Conservation (phyloP, 163 green algal genomes). For the Scenedesmus sp. region DNA sequence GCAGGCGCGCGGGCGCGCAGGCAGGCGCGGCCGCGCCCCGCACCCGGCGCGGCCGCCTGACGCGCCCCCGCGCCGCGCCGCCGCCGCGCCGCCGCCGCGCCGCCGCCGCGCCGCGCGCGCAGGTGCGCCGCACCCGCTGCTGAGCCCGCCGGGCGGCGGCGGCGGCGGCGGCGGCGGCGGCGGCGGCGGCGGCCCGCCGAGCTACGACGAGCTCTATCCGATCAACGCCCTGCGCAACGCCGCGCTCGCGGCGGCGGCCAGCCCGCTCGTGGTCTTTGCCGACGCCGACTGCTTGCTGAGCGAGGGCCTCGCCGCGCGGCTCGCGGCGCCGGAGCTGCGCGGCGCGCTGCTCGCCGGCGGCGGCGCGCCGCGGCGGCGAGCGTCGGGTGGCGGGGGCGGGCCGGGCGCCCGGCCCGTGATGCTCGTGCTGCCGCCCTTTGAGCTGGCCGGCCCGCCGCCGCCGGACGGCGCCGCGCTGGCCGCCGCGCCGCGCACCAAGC, state of each 20-base stretch:
- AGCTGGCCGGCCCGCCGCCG: conserved; percentile 19
- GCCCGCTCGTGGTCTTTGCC: conserved; percentile 47
- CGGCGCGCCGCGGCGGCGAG: neutral
- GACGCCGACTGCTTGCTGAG: conserved; percentile 58
- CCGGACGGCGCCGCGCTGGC: conserved; percentile 1
- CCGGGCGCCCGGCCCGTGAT: conserved; percentile 15
- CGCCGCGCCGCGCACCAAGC: conserved; percentile 36
- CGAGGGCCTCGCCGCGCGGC: conserved; percentile 18
- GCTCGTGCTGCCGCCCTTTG: conserved; percentile 54
- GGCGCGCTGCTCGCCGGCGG: neutral
- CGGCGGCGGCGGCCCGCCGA: conserved; percentile 1
- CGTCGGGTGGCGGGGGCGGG: conserved; percentile 3
- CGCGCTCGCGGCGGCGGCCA: conserved; percentile 37
- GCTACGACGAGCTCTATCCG: conserved; percentile 58
- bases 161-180: no score
- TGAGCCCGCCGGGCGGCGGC: no score
- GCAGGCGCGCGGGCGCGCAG: no score
- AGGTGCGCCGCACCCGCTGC: no score
- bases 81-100: no score
- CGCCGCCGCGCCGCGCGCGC: no score
- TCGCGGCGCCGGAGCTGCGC: conserved; percentile 3
- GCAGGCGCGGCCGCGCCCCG: no score
- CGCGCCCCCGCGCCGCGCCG: no score
- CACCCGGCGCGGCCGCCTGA: no score
- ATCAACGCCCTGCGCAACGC: conserved; percentile 65